Evolutionary conservation across 306 rosid species (phyloP).

Genomic region (Cercis canadensis): DNA sequence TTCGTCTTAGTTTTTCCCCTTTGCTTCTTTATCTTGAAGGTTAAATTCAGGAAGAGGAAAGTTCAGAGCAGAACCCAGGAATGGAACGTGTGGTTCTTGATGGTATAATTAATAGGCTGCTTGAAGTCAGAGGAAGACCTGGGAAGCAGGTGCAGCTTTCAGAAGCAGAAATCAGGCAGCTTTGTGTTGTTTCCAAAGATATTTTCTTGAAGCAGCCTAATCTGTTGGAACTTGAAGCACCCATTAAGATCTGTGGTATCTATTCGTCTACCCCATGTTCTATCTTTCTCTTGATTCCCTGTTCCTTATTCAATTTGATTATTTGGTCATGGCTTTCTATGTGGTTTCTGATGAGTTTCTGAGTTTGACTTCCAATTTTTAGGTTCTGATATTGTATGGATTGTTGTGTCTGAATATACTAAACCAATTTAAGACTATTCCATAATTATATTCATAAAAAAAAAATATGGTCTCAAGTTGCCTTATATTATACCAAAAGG

Average conservation of each 20-base stretch:
- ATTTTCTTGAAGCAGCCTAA: constrained; percentile 82
- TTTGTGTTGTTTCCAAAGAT: constrained; percentile 67
- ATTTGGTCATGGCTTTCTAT: background rate
- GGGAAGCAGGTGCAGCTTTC: constrained; percentile 78
- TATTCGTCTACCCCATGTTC: constrained; percentile 26
- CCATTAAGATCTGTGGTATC: constrained; percentile 87
- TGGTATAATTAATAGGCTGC: constrained; percentile 66
- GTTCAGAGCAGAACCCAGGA: background rate
- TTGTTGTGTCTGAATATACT: background rate
- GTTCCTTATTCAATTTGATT: background rate
- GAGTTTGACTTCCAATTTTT: constrained; percentile 15
- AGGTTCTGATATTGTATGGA: background rate
- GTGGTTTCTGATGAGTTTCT: constrained; percentile 24
- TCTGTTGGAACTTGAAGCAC: constrained; percentile 87
- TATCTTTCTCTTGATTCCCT: constrained; percentile 16
- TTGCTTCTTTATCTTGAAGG: constrained; percentile 25
- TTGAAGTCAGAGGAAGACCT: constrained; percentile 65
- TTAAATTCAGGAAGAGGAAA: background rate
- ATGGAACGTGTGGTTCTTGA: constrained; percentile 80
- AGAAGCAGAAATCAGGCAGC: constrained; percentile 78
- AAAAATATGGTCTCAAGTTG: constrained; percentile 6
- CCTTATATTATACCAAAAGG: constrained; percentile 1
- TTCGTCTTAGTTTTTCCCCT: constrained; percentile 30
- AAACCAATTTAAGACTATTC: background rate
- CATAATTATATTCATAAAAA: background rate